Evolutionary conservation across 2,329 filamentous ascomycete genomes (phyloP).

Genomic region (Dichotomopilus funicola): DNA sequence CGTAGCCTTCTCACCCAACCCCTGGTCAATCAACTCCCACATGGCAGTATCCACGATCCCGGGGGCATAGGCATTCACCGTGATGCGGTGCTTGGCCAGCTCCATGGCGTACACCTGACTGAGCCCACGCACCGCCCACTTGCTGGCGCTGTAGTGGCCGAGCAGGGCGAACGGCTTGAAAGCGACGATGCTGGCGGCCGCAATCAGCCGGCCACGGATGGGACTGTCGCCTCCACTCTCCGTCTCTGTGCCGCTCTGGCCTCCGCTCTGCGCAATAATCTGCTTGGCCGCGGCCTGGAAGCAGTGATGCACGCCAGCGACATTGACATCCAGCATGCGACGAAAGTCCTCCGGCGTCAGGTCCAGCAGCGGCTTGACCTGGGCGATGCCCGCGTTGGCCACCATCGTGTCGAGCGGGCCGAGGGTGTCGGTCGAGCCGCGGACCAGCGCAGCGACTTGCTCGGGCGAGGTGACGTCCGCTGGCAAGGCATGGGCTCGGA

Average conservation of each 20-base stretch:
- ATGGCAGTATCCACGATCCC: conserved; percentile 61
- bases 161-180: conserved; percentile 55
- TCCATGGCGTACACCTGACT: conserved; percentile 62
- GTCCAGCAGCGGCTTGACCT: conserved; percentile 50
- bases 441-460: conserved; percentile 46
- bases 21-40: conserved; percentile 63
- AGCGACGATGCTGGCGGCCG: conserved; percentile 48
- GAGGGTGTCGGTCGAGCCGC: conserved; percentile 44
- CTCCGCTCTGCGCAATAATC: conserved; percentile 50
- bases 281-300: conserved; percentile 57
- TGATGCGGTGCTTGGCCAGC: conserved; percentile 57
- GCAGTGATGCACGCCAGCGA: conserved; percentile 59
- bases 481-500: conserved; percentile 42
- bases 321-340: conserved; percentile 58
- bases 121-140: conserved; percentile 61
- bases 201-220: conserved; percentile 44
- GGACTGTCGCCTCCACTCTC: conserved; percentile 21
- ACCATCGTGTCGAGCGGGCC: conserved; percentile 46
- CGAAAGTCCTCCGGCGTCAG: conserved; percentile 50
- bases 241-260: neutral
- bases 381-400: conserved; percentile 45
- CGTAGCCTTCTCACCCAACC: conserved; percentile 38
- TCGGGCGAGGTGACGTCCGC: conserved; percentile 55
- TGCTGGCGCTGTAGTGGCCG: conserved; percentile 57
- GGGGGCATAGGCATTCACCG: conserved; percentile 60